Evolutionary conservation across 2,329 filamentous ascomycete genomes (phyloP).

Genomic region (Fusarium gaditjirri): DNA sequence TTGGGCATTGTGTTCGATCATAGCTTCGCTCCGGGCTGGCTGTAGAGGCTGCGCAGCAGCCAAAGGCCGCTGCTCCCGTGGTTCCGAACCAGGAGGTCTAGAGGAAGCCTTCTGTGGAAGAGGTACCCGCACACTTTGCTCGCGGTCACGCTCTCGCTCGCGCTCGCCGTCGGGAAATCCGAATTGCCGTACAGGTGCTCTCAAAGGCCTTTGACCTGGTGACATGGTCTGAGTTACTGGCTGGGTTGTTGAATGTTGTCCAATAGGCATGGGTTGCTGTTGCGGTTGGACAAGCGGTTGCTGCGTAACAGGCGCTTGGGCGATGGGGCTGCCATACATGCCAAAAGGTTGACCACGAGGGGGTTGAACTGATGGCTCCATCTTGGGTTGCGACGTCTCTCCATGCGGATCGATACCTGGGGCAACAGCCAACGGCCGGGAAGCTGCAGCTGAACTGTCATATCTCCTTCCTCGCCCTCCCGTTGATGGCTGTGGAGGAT

Average conservation of each 20-base stretch:
- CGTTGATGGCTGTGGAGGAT: slow-evolving; percentile 67
- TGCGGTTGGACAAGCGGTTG: slow-evolving; percentile 43
- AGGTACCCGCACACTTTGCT: slow-evolving; percentile 52
- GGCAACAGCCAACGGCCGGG: slow-evolving; percentile 60
- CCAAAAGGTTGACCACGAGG: slow-evolving; percentile 53
- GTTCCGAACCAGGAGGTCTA: slow-evolving; percentile 47
- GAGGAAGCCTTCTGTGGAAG: slow-evolving; percentile 54
- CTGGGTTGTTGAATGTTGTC: slow-evolving; percentile 52
- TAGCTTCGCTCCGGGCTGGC: slow-evolving; percentile 48
- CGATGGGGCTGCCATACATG: slow-evolving; percentile 59
- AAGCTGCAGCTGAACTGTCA: slow-evolving; percentile 51
- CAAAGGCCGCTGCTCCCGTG: slow-evolving; percentile 49
- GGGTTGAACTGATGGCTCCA: slow-evolving; percentile 52
- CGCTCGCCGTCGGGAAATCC: slow-evolving; percentile 55
- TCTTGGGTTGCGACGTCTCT: slow-evolving; percentile 59
- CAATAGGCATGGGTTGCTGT: slow-evolving; percentile 47
- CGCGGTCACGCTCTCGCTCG: slow-evolving; percentile 47
- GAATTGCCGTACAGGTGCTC: slow-evolving; percentile 56
- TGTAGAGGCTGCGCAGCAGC: slow-evolving; percentile 51
- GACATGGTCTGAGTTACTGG: slow-evolving; percentile 59
- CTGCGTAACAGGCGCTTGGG: slow-evolving; percentile 54
- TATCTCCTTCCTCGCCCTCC: slow-evolving; percentile 63
- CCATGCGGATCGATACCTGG: slow-evolving; percentile 56
- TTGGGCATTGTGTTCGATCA: slow-evolving; percentile 45
- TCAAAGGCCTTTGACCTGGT: slow-evolving; percentile 55